Conservation (phyloP, 371 early-diverging fungal species). For the Apophysomyces elegans region DNA sequence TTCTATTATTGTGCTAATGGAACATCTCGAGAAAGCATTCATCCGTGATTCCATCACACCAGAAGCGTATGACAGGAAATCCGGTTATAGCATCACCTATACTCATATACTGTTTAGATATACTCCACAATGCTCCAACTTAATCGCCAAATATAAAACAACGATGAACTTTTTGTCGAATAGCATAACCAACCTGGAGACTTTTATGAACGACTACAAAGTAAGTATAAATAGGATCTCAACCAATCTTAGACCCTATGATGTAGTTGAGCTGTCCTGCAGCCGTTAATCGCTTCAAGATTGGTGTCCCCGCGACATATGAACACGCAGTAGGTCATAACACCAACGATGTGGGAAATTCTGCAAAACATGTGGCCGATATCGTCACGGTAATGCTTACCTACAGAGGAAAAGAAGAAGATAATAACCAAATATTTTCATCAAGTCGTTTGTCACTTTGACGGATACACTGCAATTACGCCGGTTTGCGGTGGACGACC, state of each 20-base stretch:
- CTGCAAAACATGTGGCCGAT: constrained; percentile 86
- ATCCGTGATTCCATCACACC: constrained; percentile 86
- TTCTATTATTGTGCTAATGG: constrained; percentile 87
- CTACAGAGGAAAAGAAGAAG: neutral
- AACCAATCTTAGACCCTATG: neutral
- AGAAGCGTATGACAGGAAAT: constrained; percentile 64
- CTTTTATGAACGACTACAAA: constrained; percentile 86
- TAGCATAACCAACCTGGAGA: constrained; percentile 69
- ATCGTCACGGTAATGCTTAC: constrained; percentile 66
- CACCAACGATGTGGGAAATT: constrained; percentile 49
- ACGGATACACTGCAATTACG: constrained; percentile 91
- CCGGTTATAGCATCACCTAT: no score
- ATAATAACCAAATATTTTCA: neutral
- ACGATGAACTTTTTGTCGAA: constrained; percentile 80
- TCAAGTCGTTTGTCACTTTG: constrained; percentile 85
- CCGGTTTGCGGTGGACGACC: constrained; percentile 87
- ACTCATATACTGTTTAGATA: constrained; percentile 57
- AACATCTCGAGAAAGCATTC: constrained; percentile 93
- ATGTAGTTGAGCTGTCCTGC: constrained; percentile 77
- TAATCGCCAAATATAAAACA: constrained; percentile 93
- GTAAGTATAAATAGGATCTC: constrained; percentile 34
- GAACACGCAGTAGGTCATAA: constrained; percentile 78
- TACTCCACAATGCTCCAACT: constrained; percentile 86
- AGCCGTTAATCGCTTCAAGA: constrained; percentile 78
- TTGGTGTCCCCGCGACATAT: constrained; percentile 89